Base-by-base conservation (phyloP, 1,284 basidiomycete species). In the Pyrrhoderma noxium region DNA sequence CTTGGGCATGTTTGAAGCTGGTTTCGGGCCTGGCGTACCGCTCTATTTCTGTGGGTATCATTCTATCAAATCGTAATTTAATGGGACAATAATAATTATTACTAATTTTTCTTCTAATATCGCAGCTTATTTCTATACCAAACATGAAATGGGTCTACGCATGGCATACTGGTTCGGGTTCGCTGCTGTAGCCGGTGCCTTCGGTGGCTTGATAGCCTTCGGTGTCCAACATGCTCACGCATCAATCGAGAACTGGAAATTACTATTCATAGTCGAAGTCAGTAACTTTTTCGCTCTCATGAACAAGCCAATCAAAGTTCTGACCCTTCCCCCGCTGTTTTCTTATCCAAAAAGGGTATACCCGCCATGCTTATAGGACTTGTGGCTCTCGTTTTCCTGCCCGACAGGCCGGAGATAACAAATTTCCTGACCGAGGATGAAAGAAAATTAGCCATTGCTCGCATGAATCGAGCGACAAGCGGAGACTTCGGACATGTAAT, bases 111-210 rank as follows among this genome's bases (percentile, higher is more conserved):
- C 11, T 2, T n/a, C 25, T 44, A 8, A 35, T 42, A 8, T 16
- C 43, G 13, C 27, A 87, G 84, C 85, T 0, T 75, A 85, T 54
- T 89, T 82, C 62, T 89, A 89, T 65, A 88, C 85, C 8, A 85
- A 79, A 59, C 62, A 71, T 3, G 85, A 89, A 63, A 75, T 85
- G 58, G 86, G 85, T 13, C 65, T 82, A 45, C 74, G 85, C 62
- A 72, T 89, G 67, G 85, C 83, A 2, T 77, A 80, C 61, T 89
- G 83, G 83, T 86, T 87, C 59, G 84, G 82, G 8, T 88, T 87
- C 60, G 85, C 85, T 16, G 82, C 85, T 1, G 81, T 87, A 8
- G 82, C 86, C 37, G 85, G 85, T 21, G 85, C 86, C 11, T 88
- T 89, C 52, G 82, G 85, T 16, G 86, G 86, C 18, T 67, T 87